Conservation (phyloP, 257 asterid genomes). For the Penstemon newberryi region DNA sequence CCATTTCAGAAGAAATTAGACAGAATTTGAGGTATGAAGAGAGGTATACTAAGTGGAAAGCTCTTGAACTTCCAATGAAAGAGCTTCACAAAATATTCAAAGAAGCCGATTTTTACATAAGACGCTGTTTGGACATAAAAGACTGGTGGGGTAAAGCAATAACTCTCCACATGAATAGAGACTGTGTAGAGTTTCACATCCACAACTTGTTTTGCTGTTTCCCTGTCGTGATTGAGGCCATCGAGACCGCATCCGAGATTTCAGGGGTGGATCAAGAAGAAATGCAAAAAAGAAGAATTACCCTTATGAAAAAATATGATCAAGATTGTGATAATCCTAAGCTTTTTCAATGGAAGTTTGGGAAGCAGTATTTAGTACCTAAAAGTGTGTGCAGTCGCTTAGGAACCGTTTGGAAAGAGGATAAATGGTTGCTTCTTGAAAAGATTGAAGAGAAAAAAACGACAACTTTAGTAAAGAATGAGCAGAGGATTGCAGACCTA, state of each 20-base stretch:
- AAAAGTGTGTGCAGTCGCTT: conserved; percentile 50
- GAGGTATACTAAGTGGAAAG: conserved; percentile 66
- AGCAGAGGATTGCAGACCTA: conserved; percentile 50
- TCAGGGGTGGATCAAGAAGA: conserved; percentile 64
- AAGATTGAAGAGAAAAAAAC: conserved; percentile 43
- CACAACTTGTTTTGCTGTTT: conserved; percentile 78
- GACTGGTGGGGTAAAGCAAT: conserved; percentile 89
- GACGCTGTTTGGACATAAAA: conserved; percentile 57
- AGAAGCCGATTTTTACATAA: conserved; percentile 67
- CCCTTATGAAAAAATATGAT: conserved; percentile 61
- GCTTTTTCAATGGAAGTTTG: conserved; percentile 69
- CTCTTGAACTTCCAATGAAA: conserved; percentile 75
- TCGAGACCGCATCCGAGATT: conserved; percentile 78
- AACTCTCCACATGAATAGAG: conserved; percentile 61
- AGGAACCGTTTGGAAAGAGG: conserved; percentile 67
- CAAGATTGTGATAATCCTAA: conserved; percentile 50
- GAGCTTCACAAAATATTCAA: conserved; percentile 68
- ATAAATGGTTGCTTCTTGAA: conserved; percentile 60
- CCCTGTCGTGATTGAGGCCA: conserved; percentile 82
- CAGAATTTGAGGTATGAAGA: conserved; percentile 67
- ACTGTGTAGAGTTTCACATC: conserved; percentile 66
- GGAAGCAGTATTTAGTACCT: conserved; percentile 67
- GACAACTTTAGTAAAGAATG: conserved; percentile 38
- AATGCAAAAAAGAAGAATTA: conserved; percentile 53
- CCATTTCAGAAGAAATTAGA: conserved; percentile 60